These are phyloP conservation scores for Medicago arabica DNA, from an alignment of 306 rosid genomes.

Conservation along the genomic window DNA sequence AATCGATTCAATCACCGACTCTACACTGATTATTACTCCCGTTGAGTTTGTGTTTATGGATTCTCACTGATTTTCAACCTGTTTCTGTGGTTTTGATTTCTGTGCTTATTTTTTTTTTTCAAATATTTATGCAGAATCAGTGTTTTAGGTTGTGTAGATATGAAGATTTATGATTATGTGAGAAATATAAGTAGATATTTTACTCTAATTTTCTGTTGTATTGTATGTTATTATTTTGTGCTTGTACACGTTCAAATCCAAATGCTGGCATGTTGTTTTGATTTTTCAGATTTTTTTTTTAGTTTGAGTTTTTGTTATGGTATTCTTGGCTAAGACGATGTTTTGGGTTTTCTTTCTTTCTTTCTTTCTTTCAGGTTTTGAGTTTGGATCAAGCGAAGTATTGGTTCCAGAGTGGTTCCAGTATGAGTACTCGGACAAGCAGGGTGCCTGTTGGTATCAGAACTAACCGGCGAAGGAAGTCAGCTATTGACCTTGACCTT, in stretches of 20 bases:
- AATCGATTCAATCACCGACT: neutral
- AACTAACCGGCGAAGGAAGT: constrained; percentile 53
- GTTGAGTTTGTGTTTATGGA: neutral
- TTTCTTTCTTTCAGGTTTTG: constrained; percentile 8
- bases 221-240: neutral
- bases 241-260: neutral
- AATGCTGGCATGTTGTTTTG: constrained; percentile 15
- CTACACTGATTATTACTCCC: neutral
- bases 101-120: neutral
- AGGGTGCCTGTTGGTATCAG: constrained; percentile 28
- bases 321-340: constrained; percentile 1
- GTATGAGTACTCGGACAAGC: constrained; percentile 44
- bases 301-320: neutral
- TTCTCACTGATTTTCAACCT: neutral
- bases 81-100: neutral
- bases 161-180: neutral
- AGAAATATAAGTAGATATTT: neutral
- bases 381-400: constrained; percentile 16
- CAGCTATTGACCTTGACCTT: constrained; percentile 48
- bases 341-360: neutral
- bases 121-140: neutral
- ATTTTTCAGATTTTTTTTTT: neutral
- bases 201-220: neutral
- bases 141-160: constrained; percentile 11
- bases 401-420: constrained; percentile 6